These are phyloP conservation scores for Colletotrichum costaricense DNA, from an alignment of 2,329 filamentous ascomycete genomes.

Conservation along the genomic window DNA sequence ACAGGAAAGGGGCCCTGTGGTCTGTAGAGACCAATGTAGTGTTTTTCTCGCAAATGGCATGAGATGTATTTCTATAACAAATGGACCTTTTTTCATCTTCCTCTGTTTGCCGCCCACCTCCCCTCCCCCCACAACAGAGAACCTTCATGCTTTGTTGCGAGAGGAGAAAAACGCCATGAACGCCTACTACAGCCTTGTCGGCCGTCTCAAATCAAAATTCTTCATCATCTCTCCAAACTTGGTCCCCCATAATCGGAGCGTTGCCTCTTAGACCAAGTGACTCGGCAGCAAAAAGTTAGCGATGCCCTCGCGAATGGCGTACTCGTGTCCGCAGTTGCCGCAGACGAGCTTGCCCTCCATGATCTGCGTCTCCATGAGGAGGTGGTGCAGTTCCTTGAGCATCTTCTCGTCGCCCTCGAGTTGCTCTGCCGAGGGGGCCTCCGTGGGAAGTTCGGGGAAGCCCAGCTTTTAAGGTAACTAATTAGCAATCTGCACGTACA, in stretches of 20 bases:
- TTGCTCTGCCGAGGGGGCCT: conserved; percentile 71
- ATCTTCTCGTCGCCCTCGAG: conserved; percentile 75
- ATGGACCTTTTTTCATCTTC: conserved; percentile 22
- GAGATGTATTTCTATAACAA: conserved; percentile 31
- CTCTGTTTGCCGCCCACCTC: conserved; percentile 14
- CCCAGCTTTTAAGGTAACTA: conserved; percentile 69
- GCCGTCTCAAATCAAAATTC: not conserved
- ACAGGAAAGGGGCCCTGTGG: not conserved
- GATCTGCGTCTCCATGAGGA: conserved; percentile 91
- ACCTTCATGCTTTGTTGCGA: not conserved
- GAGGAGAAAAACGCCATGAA: conserved; percentile 32
- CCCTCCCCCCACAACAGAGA: not conserved
- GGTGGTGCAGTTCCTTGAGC: conserved; percentile 80
- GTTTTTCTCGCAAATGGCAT: conserved; percentile 28
- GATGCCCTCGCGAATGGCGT: conserved; percentile 94
- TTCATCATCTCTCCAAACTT: not conserved
- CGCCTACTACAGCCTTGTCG: conserved; percentile 6
- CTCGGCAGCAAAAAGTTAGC: conserved; percentile 95
- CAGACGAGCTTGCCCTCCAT: conserved; percentile 90
- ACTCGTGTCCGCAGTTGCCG: conserved; percentile 92
- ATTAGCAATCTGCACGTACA: conserved; percentile 5
- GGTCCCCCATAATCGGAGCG: too few species aligned
- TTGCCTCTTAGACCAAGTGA: conserved; percentile 75
- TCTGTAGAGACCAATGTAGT: not conserved
- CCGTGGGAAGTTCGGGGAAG: conserved; percentile 77